phyloP scores from a whole-genome alignment of 2,329 filamentous ascomycete genomes.

The Fusarium mangiferae region DNA sequence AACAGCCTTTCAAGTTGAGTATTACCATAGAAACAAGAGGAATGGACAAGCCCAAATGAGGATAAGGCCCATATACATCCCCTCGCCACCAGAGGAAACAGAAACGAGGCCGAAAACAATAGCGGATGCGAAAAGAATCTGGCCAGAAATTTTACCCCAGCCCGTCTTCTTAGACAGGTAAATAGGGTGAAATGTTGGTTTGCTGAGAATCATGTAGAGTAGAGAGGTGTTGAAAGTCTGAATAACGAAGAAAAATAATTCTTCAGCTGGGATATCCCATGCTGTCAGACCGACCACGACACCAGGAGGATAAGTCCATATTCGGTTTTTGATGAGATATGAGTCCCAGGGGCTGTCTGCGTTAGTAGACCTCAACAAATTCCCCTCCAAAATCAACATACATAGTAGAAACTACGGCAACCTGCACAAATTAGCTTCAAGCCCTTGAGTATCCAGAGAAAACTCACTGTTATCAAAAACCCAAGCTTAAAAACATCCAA shows the following conservation, averaged over 20 bases:
- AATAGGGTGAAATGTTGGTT: conserved; percentile 65
- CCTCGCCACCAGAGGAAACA: conserved; percentile 59
- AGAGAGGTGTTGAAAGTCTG: conserved; percentile 79
- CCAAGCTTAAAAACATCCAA: conserved; percentile 31
- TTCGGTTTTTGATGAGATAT: conserved; percentile 72
- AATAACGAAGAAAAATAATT: conserved; percentile 81
- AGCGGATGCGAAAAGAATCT: conserved; percentile 56
- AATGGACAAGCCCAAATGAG: conserved; percentile 76
- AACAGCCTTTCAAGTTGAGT: neutral
- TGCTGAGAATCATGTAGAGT: conserved; percentile 74
- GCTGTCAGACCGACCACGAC: conserved; percentile 72
- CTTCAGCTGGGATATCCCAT: conserved; percentile 74
- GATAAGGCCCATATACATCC: conserved; percentile 77
- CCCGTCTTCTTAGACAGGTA: conserved; percentile 50
- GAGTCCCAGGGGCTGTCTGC: conserved; percentile 72
- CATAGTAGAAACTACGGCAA: conserved; percentile 72
- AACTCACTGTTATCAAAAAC: conserved; percentile 32
- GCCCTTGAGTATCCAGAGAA: fast-evolving
- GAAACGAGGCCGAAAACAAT: conserved; percentile 56
- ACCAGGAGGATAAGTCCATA: conserved; percentile 77
- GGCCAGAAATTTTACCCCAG: conserved; percentile 56
- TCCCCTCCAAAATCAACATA: neutral
- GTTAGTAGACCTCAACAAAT: neutral
- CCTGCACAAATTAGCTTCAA: neutral
- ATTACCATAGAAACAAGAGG: conserved; percentile 58